Base-by-base conservation (phyloP, 345 rosid genomes). In the Anastatica hierochuntica region DNA sequence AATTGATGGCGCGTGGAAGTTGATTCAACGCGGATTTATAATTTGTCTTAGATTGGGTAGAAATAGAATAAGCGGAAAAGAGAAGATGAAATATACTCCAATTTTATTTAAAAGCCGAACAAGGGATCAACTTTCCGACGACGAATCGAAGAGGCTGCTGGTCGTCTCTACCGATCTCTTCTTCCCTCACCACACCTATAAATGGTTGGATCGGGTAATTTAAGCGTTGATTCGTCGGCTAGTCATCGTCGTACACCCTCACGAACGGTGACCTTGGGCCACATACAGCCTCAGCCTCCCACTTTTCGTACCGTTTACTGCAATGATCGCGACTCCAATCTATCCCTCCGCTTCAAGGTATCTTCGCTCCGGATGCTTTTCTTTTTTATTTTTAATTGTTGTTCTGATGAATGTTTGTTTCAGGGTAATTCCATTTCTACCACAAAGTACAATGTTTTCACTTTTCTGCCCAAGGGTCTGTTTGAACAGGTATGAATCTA, bases 221-320 rank as follows among this genome's bases (percentile, higher is more conserved):
- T 68, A 19, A 60, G 67, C 43, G 72, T 77, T 26, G 63, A 63
- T 42, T 67, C 79, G 14, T 68, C 64, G 20, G 66, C 72, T 46
- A 72, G 55, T 50, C 83, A 68, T 53, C 68, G 69, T 3, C 74
- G 76, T 10, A 23, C 67, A 14, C 31, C 77, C 39, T 66, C 88
- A 27, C 78, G 83, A 10, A 85, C 96, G 69, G 92, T 84, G 29
- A 82, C 88, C 58, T 85, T 88, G 23, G 99, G 99, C 33, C 81
- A 81, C 19, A 81, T 94, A 46, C 99, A 85, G 73, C 96, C 99
- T 7, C 99, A 88, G 79, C 90, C 99, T n/a, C 99, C 99, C 8
- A 62, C 72, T 69, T 66, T 77, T 49, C 97, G 99, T 39, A 94
- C 95, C 68, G 76, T 94, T 66, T 79, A 55, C 71, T 88, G 99